phyloP scores from a whole-genome alignment of 2,329 filamentous ascomycete species.

The Exophiala sp. region DNA sequence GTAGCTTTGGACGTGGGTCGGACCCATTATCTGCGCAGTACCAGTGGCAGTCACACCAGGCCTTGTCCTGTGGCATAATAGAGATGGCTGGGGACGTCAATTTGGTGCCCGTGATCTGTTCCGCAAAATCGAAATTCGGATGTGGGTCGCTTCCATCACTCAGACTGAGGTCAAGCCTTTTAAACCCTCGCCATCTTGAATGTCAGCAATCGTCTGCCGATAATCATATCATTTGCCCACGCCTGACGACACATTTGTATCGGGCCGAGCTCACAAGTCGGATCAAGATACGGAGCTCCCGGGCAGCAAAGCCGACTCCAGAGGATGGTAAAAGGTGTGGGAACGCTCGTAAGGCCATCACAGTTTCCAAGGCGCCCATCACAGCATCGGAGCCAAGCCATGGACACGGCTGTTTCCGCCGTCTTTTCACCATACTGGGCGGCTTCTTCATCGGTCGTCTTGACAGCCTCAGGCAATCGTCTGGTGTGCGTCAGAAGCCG shows the following conservation, averaged over 20 bases:
- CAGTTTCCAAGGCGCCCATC: constrained; percentile 3
- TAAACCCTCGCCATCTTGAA: constrained; percentile 4
- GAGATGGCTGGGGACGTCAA: constrained; percentile 25
- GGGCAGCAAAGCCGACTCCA: not conserved
- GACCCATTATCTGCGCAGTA: constrained; percentile 1
- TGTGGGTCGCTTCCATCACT: constrained; percentile 27
- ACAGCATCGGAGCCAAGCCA: not conserved
- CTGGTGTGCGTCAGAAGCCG: constrained; percentile 4
- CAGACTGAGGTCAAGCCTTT: constrained; percentile 13
- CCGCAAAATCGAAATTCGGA: constrained; percentile 16
- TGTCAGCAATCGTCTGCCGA: constrained; percentile 2
- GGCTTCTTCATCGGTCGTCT: no score
- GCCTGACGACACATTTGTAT: constrained; percentile 2
- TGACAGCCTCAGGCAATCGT: no score
- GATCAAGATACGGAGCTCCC: not conserved
- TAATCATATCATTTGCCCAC: not conserved
- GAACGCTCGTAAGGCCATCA: constrained; percentile 17
- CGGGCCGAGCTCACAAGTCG: not conserved
- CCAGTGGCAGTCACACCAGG: not conserved
- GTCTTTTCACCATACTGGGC: no score
- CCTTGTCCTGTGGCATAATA: constrained; percentile 16
- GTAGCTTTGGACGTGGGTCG: constrained; percentile 2
- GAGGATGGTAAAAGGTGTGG: constrained; percentile 4
- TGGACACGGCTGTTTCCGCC: constrained; percentile 1
- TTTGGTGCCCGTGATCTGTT: constrained; percentile 17